phyloP scores from a whole-genome alignment of 2,329 filamentous ascomycete species.

The Microcera coccophila region DNA sequence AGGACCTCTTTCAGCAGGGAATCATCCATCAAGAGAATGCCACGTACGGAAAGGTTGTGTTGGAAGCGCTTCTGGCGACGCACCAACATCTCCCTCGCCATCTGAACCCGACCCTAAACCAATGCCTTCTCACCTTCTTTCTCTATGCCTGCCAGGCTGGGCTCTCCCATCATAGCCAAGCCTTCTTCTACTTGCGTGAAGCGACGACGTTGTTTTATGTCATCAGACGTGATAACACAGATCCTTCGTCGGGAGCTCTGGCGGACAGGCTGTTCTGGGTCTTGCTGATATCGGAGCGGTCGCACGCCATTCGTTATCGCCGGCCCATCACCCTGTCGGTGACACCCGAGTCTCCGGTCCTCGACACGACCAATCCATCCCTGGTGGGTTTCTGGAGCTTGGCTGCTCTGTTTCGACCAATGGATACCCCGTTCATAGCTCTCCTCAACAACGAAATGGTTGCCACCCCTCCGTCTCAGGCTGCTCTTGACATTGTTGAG shows the following conservation, averaged over 20 bases:
- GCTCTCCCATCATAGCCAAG: constrained; percentile 41
- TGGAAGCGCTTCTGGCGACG: constrained; percentile 34
- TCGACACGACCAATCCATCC: constrained; percentile 28
- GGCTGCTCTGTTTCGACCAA: constrained; percentile 38
- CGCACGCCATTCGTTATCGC: constrained; percentile 43
- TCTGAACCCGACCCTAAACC: constrained; percentile 36
- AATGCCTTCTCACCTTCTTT: constrained; percentile 41
- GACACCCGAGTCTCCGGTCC: constrained; percentile 33
- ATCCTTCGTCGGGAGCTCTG: constrained; percentile 25
- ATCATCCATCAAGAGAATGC: constrained; percentile 34
- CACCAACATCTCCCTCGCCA: constrained; percentile 33
- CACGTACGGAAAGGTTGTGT: constrained; percentile 36
- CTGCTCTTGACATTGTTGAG: constrained; percentile 35
- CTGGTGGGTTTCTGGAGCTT: constrained; percentile 39
- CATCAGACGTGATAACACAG: constrained; percentile 26
- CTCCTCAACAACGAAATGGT: constrained; percentile 38
- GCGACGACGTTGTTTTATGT: constrained; percentile 40
- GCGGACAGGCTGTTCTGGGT: constrained; percentile 42
- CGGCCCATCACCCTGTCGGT: constrained; percentile 43
- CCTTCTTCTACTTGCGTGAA: constrained; percentile 42
- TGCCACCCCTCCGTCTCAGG: constrained; percentile 28
- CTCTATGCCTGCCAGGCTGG: constrained; percentile 43
- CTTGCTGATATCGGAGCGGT: constrained; percentile 41
- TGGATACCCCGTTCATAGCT: constrained; percentile 42
- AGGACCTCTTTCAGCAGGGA: constrained; percentile 29